Conservation (phyloP, 768 basidiomycete species). For the Lactifluus echinatus region DNA sequence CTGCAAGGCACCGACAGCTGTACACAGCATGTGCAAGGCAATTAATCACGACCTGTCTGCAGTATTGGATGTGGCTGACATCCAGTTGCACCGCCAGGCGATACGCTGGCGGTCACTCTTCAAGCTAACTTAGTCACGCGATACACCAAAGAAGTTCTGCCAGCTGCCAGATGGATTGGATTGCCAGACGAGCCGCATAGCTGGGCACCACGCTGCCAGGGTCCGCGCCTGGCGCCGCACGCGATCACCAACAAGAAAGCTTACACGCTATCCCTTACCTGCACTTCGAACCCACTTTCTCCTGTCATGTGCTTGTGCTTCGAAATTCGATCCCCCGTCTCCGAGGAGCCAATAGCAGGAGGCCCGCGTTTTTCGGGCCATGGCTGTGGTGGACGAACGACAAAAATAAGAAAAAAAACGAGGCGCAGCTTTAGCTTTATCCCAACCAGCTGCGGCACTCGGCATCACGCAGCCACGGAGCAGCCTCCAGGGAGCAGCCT, state of each 20-base stretch:
- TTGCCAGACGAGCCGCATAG: background rate
- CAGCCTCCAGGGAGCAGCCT: too few species aligned
- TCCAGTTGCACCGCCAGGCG: background rate
- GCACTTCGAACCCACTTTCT: background rate
- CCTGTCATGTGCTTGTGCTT: background rate
- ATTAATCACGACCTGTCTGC: background rate
- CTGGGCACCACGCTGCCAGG: background rate
- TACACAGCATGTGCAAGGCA: background rate
- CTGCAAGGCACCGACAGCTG: background rate
- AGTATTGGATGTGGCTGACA: background rate
- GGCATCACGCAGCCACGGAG: background rate
- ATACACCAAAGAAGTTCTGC: background rate
- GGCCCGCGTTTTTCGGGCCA: background rate
- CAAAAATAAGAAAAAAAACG: background rate
- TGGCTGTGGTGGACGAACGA: background rate
- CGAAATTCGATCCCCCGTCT: background rate
- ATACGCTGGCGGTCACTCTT: background rate
- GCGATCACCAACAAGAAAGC: background rate
- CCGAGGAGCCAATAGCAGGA: background rate
- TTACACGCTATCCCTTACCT: conserved; percentile 1
- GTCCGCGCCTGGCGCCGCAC: conserved; percentile 20
- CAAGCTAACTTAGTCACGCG: background rate
- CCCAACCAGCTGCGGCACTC: background rate
- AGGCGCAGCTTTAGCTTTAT: background rate
- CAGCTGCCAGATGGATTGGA: too few species aligned